Evolutionary conservation across 2,329 filamentous ascomycete species (phyloP).

Genomic region (Trichoderma sp.): DNA sequence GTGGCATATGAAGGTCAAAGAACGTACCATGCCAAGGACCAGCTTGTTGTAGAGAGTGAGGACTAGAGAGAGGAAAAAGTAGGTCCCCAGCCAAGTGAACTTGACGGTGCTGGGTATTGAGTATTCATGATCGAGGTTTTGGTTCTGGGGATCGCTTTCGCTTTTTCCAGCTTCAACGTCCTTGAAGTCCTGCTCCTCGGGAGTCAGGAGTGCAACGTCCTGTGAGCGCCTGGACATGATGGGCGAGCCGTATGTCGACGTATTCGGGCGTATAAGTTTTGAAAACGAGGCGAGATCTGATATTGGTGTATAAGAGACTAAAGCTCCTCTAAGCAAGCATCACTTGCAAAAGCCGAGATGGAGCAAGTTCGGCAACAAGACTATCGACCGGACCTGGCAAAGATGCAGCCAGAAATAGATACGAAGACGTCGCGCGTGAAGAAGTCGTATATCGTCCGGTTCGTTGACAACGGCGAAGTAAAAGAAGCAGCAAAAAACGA

Average conservation of each 20-base stretch:
- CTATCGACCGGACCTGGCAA: constrained; percentile 1
- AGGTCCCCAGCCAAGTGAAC: constrained; percentile 55
- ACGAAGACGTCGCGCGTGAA: constrained; percentile 19
- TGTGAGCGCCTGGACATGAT: constrained; percentile 42
- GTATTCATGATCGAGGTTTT: constrained; percentile 51
- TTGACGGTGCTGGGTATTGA: constrained; percentile 50
- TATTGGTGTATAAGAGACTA: background rate
- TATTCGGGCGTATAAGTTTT: background rate
- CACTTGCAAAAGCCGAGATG: constrained; percentile 5
- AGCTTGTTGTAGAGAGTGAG: constrained; percentile 65
- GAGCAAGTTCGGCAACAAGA: background rate
- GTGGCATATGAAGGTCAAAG: background rate
- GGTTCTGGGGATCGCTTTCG: constrained; percentile 37
- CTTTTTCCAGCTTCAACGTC: constrained; percentile 36
- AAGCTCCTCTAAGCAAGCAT: constrained; percentile 17
- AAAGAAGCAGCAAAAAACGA: constrained; percentile 1
- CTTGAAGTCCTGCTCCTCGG: constrained; percentile 39
- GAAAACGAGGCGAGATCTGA: background rate
- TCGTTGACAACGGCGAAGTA: background rate
- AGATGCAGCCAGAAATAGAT: constrained; percentile 3
- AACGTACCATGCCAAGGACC: constrained; percentile 55
- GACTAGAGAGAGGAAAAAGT: constrained; percentile 54
- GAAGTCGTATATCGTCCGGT: background rate
- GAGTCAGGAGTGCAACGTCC: constrained; percentile 39
- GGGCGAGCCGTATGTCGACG: constrained; percentile 12